Percentiles rank a stretch among this genome's conserved stretches.
Conservation (phyloP, 805 yeast genomes). For the Nakazawaea ernobii region DNA sequence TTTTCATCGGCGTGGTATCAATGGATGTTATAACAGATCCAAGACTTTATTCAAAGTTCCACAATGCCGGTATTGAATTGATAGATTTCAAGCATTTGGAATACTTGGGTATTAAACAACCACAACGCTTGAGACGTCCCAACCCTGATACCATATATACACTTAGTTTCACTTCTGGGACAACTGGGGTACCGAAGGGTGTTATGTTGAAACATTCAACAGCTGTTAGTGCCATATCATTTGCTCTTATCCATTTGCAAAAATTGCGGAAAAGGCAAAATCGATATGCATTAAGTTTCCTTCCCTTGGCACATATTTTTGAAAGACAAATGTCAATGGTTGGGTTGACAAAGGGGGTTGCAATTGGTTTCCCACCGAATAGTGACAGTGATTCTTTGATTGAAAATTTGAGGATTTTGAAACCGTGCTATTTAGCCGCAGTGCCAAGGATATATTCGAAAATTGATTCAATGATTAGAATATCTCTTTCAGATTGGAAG, state of each 20-base stretch:
- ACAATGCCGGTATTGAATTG: conserved; percentile 8
- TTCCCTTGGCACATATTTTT: conserved; percentile 15
- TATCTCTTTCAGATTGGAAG: conserved; percentile 26
- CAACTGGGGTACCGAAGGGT: conserved; percentile 81
- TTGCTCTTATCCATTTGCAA: conserved; percentile 10
- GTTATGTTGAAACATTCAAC: conserved; percentile 59
- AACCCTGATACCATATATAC: conserved; percentile 30
- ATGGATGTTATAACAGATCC: conserved; percentile 39
- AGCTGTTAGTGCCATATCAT: conserved; percentile 32
- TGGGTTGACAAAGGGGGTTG: conserved; percentile 8
- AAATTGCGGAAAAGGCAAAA: conserved; percentile 1
- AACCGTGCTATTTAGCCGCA: conserved; percentile 48
- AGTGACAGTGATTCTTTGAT: conserved; percentile 46
- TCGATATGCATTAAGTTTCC: conserved; percentile 9
- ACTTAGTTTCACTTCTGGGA: conserved; percentile 53
- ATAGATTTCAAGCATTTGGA: conserved; percentile 23
- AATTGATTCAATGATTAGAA: conserved; percentile 56
- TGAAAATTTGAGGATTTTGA: conserved; percentile 51
- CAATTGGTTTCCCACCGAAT: conserved; percentile 49
- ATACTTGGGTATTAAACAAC: conserved; percentile 37
- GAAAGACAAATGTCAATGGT: conserved; percentile 15
- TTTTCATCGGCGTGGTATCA: conserved; percentile 48
- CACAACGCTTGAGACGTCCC: conserved; percentile 33
- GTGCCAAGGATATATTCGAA: conserved; percentile 69
- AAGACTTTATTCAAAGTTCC: conserved; percentile 21